Conservation (phyloP, 352 stramenopile genomes). For the Blastocystis sp. region DNA sequence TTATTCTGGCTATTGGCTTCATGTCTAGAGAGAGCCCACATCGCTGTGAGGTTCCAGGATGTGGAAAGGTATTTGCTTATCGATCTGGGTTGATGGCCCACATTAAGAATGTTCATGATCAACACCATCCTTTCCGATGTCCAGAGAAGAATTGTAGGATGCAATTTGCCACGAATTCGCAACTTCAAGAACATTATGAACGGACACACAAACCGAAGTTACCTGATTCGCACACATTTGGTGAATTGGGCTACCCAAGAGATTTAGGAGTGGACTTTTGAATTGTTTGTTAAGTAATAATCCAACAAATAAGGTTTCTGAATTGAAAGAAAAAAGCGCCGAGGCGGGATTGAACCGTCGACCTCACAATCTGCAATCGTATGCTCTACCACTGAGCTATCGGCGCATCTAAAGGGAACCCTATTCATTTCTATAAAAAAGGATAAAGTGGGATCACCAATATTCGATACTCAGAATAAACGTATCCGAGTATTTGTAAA, state of each 20-base stretch:
- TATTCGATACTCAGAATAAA: background rate
- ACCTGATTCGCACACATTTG: background rate
- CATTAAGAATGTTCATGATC: constrained; percentile 50
- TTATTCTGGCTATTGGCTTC: background rate
- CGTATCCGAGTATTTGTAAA: background rate
- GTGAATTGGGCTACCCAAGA: background rate
- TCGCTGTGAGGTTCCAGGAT: constrained; percentile 14
- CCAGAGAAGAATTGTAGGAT: constrained; percentile 16
- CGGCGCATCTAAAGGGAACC: background rate
- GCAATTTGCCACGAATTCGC: constrained; percentile 29
- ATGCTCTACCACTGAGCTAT: constrained; percentile 63
- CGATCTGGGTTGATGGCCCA: constrained; percentile 49
- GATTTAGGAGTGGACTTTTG: background rate
- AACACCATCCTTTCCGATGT: background rate
- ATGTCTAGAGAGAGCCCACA: constrained; percentile 42
- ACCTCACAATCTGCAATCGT: constrained; percentile 63
- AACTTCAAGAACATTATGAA: constrained; percentile 47
- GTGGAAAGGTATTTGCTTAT: constrained; percentile 55
- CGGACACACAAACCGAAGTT: background rate
- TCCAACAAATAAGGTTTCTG: background rate
- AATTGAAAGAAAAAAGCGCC: constrained; percentile 56
- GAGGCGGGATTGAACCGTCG: constrained; percentile 59
- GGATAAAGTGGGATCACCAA: background rate
- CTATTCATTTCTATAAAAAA: background rate
- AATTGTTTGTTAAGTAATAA: background rate